A percentile compares a stretch with the other conserved stretches of the same genome.
Conservation (phyloP, 139 green algal species). For the Eudorina sp. region DNA sequence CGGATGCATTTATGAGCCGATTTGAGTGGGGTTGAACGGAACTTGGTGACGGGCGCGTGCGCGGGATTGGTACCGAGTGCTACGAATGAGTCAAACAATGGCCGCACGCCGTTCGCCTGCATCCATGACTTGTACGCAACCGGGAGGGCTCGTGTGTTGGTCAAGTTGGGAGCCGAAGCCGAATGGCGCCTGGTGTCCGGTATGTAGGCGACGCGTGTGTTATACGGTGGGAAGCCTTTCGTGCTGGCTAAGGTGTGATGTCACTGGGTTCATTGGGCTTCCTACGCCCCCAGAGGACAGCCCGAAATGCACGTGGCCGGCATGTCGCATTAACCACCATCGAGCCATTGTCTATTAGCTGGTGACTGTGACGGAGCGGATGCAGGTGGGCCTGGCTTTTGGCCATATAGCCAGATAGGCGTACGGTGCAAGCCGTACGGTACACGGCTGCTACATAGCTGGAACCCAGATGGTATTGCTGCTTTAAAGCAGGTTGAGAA, state of each 20-base stretch:
- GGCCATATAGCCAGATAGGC: too few species aligned
- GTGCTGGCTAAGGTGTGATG: too few species aligned
- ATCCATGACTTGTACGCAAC: not conserved
- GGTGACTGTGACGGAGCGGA: not conserved
- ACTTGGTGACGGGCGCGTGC: not conserved
- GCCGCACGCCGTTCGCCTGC: not conserved
- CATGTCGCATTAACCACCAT: not conserved
- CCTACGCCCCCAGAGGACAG: too few species aligned
- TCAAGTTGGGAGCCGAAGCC: too few species aligned
- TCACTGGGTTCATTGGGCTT: too few species aligned
- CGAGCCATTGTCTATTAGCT: not conserved
- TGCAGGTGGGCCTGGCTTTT: too few species aligned
- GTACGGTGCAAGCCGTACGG: too few species aligned
- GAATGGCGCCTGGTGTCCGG: not conserved
- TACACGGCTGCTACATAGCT: not conserved
- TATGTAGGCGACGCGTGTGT: not conserved
- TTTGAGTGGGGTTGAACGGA: not conserved
- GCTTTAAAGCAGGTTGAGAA: not conserved
- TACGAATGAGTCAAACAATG: constrained; percentile 1
- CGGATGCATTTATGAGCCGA: not conserved
- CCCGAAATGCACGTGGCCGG: not conserved
- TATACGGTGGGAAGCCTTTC: too few species aligned
- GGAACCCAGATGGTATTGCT: constrained; percentile 1
- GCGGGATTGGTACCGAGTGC: not conserved
- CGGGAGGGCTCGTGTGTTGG: not conserved